Base-by-base conservation (phyloP, 805 yeast species). In the Ogataea glucozyma region DNA sequence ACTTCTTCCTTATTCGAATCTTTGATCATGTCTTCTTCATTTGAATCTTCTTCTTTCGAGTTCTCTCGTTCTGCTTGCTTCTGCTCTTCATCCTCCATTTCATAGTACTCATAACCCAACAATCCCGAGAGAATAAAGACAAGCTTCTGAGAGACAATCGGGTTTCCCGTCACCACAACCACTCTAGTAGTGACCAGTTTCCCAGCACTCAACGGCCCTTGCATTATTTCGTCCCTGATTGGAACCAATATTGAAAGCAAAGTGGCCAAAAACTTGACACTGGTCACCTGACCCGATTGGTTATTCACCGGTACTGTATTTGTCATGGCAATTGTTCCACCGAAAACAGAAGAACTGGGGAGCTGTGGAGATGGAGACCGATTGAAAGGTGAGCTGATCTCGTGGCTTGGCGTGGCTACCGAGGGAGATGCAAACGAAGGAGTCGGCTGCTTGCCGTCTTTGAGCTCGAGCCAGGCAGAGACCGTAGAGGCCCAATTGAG, bases 141-240 rank as follows among this genome's bases (percentile, higher is more conserved):
- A 38, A 78, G 61, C 52, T 76, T 76, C 47, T 78, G 78, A 4
- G 81, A 79, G 4, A 78, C 78, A 21, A 69, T 70, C 2, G 82
- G 79, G 48, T 78, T 78, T 7, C 79, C 78, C 0, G 82, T 78
- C 69, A 75, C 72, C 2, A 78, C 64, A 3, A 77, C 77, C 1
- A 77, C 67, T 33, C 82, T 56, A 3, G 70, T 62, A 6, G 69
- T 53, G 21, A 62, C 63, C 24, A 54, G 53, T 1, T 55, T 44
- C 1, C 36, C 20, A 10, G 43, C 39, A 12, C 51, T 45, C 26
- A 56, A 49, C 1, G 78, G 75, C 31, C 65, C 68, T 6, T 49
- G 40, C 31, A 75, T 57, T 43, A 68, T 62, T 2, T 60, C 43
- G 8, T 52, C 26, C 30, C 75, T 56, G 4, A 67, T 47, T 1